Conservation (phyloP, 139 green algal species). For the Limnomonas spitsbergensis region DNA sequence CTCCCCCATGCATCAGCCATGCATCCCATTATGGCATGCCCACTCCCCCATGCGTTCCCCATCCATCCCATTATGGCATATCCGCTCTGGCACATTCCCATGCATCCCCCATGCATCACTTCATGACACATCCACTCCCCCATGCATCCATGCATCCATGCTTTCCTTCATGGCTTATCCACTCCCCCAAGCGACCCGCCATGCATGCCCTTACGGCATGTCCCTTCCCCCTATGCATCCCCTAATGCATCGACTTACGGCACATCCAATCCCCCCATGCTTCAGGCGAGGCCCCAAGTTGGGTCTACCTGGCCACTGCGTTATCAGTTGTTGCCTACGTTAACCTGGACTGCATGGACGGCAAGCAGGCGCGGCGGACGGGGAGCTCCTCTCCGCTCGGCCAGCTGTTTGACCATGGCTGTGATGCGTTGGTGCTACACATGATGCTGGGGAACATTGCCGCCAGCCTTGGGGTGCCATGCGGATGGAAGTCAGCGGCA, state of each 20-base stretch:
- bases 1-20: no score
- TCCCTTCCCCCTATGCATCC: background rate
- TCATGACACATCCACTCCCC: background rate
- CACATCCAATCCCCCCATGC: background rate
- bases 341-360: conserved; percentile 92
- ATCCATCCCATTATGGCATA: no score
- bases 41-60: no score
- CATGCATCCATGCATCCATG: background rate
- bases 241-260: background rate
- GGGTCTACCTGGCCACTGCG: conserved; percentile 60
- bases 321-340: conserved; percentile 61
- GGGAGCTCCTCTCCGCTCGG: conserved; percentile 84
- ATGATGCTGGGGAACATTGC: conserved; percentile 38
- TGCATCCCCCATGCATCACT: background rate
- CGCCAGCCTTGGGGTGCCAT: conserved; percentile 17
- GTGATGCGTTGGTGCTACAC: conserved; percentile 29
- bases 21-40: no score
- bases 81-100: background rate
- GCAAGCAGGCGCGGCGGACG: conserved; percentile 91
- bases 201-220: background rate
- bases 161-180: background rate
- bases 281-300: conserved; percentile 48
- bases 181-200: background rate
- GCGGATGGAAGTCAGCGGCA: conserved; percentile 19
- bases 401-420: conserved; percentile 93